These are phyloP conservation scores for Aspergillus sp. DNA, from an alignment of 2,329 filamentous ascomycete genomes.

Conservation along the genomic window DNA sequence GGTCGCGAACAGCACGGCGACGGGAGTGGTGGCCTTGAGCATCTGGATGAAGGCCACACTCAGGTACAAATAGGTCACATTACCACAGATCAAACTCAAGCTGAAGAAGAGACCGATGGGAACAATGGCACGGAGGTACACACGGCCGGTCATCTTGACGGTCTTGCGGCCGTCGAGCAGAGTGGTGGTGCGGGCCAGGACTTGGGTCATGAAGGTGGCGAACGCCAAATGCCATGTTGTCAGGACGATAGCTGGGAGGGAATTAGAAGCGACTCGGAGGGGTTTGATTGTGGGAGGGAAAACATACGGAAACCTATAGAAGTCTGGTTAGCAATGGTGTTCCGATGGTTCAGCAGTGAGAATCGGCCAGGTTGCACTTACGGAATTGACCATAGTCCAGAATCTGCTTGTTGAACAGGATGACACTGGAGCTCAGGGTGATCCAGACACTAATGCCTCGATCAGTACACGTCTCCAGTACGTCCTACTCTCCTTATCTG, in stretches of 20 bases:
- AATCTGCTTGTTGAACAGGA: slow-evolving; percentile 99
- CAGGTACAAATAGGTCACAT: slow-evolving; percentile 90
- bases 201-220: slow-evolving; percentile 89
- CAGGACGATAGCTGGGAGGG: slow-evolving; percentile 56
- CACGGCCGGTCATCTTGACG: slow-evolving; percentile 92
- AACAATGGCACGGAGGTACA: slow-evolving; percentile 89
- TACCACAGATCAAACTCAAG: slow-evolving; percentile 91
- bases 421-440: slow-evolving; percentile 84
- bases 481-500: background rate
- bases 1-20: slow-evolving; percentile 84
- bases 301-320: slow-evolving; percentile 46
- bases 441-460: slow-evolving; percentile 69
- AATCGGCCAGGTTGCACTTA: slow-evolving; percentile 44
- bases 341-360: background rate
- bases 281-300: background rate
- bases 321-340: slow-evolving; percentile 3
- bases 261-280: background rate
- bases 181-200: slow-evolving; percentile 84
- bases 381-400: slow-evolving; percentile 80
- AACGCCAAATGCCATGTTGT: slow-evolving; percentile 96
- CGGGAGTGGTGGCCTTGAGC: slow-evolving; percentile 97
- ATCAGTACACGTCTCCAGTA: background rate
- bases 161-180: slow-evolving; percentile 91
- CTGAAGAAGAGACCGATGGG: slow-evolving; percentile 96
- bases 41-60: slow-evolving; percentile 97